Conservation (phyloP, 495 filamentous ascomycete genomes). For the Hypoxylon fragiforme region DNA sequence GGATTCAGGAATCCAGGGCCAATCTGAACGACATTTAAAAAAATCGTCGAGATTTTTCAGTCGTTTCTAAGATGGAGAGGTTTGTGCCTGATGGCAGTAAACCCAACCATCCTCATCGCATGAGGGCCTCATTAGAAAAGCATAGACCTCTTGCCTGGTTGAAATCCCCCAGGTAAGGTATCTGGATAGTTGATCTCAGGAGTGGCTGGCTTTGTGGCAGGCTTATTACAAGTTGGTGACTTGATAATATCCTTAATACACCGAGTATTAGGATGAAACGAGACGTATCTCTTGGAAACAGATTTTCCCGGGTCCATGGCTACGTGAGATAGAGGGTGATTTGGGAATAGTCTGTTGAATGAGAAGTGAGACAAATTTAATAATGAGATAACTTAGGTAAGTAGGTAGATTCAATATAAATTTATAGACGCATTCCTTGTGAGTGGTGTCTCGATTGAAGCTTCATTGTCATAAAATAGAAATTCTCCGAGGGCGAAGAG, state of each 20-base stretch:
- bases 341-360: no score
- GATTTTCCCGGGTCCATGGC: no score
- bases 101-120: background rate
- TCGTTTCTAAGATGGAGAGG: background rate
- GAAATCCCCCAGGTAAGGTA: constrained; percentile 32
- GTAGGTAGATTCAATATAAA: background rate
- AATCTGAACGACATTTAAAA: background rate
- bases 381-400: background rate
- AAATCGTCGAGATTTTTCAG: background rate
- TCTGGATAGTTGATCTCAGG: constrained; percentile 33
- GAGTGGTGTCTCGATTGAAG: background rate
- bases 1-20: background rate
- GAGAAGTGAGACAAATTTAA: background rate
- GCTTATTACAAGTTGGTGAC: constrained; percentile 3
- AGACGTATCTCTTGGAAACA: no score
- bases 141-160: constrained; percentile 34
- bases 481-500: background rate
- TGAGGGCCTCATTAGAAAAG: constrained; percentile 9
- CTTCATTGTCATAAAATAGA: background rate
- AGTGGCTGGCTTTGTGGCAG: background rate
- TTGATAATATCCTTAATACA: no score
- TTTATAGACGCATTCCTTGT: no score
- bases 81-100: background rate
- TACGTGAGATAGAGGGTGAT: no score
- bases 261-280: no score